Evolutionary conservation across 1,139 yeast genomes (phyloP), one percentile per base, ranked within the genome.

Genomic region (Pichia sp.): DNA sequence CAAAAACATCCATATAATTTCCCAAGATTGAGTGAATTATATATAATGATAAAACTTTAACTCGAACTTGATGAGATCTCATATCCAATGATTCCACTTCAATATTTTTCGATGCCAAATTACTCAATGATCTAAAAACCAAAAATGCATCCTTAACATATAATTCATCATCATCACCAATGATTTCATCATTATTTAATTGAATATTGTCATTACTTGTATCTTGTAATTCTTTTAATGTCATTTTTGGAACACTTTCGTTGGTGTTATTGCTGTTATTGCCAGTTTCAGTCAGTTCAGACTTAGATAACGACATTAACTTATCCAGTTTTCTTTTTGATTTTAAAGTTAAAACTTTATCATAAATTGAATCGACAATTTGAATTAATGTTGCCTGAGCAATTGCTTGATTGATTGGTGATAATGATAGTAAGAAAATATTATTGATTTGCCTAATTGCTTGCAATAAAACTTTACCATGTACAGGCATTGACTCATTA

Each of bases 321-420:
- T 36, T 36, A 19, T 36, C 27, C 16, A 30, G 22, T 16, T 16
- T 46, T 33, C 34, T 44, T 30, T 39, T 48, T 7, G 44, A 19
- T 41, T 50, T 60, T 73, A 53, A 71, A 73, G 34, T 36, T 16
- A 33, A 18, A 42, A 90, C 87, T 58, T 95, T 77, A 58, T 85
- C 95, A 69, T 89, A 93, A 18, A 91, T 84, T 5, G 89, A 83
- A 53, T 85, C 83, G 34, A 93, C 89, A 62, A 91, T 87, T 70
- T 95, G 99, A 4, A 96, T 88, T 58, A 95, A 75, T 11, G 95
- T 85, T 3, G 96, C 98, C 70, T 95, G 99, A 0, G 99, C 99
- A 55, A 91, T 84, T 0, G 93, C 87, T 69, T 93, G 99, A 65
- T 90, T 93, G 29, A 88, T 74, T 5, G 93, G 80, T 22, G 87